Evolutionary conservation across 169 alveolate species (phyloP), one percentile per base, ranked within the genome.

Genomic region (Plasmodium yoelii): DNA sequence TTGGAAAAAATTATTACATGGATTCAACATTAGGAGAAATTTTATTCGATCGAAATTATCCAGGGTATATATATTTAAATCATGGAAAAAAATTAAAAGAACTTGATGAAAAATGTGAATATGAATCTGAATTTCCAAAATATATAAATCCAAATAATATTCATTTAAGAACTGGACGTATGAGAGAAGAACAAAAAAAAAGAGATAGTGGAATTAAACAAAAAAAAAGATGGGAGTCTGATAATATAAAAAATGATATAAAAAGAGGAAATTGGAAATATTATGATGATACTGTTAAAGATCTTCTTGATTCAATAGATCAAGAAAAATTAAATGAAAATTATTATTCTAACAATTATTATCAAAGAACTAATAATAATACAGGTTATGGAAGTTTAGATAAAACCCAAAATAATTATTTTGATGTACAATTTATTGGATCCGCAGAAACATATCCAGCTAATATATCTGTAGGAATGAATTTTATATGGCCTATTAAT

Each of bases 341-440:
- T 69, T 70, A 82, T 42, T 70, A 73, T 57, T 87, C 88, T 10
- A 73, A 70, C 55, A 73, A 73, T 74, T 73, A 87, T 46, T 87
- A 57, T 44, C 75, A 47, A 88, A 95, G 97, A 77, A 87, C 93
- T 10, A 68, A 72, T 73, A 55, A 75, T 44, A 96, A 94, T 77
- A 93, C 95, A 46, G 96, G 97, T 5, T 91, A 77, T 59, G 95
- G 94, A 18, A 94, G 90, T 56, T 72, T 90, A 47, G 94, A 92
- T 53, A 73, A 94, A 39, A 91, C 93, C 5, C 71, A 56, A 34
- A 97, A 95, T 74, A 74, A 88, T 57, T 95, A 93, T 84, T 95
- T 93, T 70, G 97, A 95, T 72, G 92, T 94, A 1, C 97, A 95
- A 90, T 94, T 95, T 74, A 87, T 95, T 9, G 97, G 97, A 4